Evolutionary conservation across 1,284 basidiomycete species (phyloP).

Genomic region (Exobasidium rhododendri): DNA sequence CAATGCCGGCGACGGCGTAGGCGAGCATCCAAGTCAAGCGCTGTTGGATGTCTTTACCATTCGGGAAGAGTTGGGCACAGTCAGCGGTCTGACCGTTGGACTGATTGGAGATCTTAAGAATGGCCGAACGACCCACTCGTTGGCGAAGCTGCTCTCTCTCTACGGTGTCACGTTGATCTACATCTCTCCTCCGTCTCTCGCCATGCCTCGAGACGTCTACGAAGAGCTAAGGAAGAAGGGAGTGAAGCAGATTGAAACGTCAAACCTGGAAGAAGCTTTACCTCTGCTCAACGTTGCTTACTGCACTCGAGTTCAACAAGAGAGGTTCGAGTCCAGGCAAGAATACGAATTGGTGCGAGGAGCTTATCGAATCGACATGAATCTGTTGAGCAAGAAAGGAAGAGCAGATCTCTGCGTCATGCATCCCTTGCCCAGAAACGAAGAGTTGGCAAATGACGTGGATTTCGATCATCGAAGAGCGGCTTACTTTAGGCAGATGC

Average conservation of each 20-base stretch:
- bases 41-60: slow-evolving; percentile 90
- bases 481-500: slow-evolving; percentile 98
- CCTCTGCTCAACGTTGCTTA: slow-evolving; percentile 94
- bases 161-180: slow-evolving; percentile 88
- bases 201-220: slow-evolving; percentile 86
- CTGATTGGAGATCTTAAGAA: slow-evolving; percentile 93
- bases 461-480: slow-evolving; percentile 92
- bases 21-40: slow-evolving; percentile 89
- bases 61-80: slow-evolving; percentile 93
- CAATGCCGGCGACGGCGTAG: slow-evolving; percentile 94
- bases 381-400: slow-evolving; percentile 73
- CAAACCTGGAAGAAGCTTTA: slow-evolving; percentile 83
- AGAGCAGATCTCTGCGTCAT: slow-evolving; percentile 97
- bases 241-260: slow-evolving; percentile 72
- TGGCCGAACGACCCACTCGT: slow-evolving; percentile 92
- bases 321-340: slow-evolving; percentile 76
- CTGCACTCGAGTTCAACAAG: slow-evolving; percentile 92
- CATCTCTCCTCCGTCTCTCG: slow-evolving; percentile 82
- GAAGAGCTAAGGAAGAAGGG: slow-evolving; percentile 60
- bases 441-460: slow-evolving; percentile 97
- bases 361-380: slow-evolving; percentile 89
- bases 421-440: slow-evolving; percentile 91
- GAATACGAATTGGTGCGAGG: slow-evolving; percentile 92
- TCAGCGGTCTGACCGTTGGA: slow-evolving; percentile 93
- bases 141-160: slow-evolving; percentile 85